These are phyloP conservation scores for Phtheirospermum japonicum DNA, from an alignment of 257 asterid genomes.

Conservation along the genomic window DNA sequence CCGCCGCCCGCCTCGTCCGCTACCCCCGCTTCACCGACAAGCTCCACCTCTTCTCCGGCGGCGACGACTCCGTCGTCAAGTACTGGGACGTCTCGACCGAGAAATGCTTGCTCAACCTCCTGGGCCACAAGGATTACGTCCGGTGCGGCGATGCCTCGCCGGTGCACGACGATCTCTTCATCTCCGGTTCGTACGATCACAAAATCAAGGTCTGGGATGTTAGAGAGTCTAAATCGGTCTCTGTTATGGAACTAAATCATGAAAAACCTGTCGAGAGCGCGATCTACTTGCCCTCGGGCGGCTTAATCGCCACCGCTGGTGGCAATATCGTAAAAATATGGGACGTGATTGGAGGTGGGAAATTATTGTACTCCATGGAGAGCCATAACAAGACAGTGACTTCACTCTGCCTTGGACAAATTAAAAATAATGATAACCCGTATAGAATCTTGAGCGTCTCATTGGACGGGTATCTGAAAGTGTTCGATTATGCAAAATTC, in stretches of 20 bases:
- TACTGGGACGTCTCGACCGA: constrained; percentile 83
- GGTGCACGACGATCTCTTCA: constrained; percentile 73
- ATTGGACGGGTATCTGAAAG: constrained; percentile 89
- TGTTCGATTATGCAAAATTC: constrained; percentile 73
- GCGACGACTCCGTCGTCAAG: constrained; percentile 88
- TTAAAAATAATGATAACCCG: constrained; percentile 55
- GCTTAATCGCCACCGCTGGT: constrained; percentile 79
- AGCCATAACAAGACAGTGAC: constrained; percentile 92
- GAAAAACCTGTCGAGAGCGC: constrained; percentile 93
- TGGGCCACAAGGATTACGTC: constrained; percentile 89
- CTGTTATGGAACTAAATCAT: constrained; percentile 70
- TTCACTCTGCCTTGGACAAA: constrained; percentile 64
- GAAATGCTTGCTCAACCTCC: constrained; percentile 43
- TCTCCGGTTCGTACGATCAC: constrained; percentile 87
- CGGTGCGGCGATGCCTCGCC: constrained; percentile 87
- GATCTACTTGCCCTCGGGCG: constrained; percentile 85
- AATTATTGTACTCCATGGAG: constrained; percentile 77
- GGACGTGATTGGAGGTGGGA: constrained; percentile 97
- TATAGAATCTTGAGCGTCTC: constrained; percentile 75
- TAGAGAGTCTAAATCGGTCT: constrained; percentile 48
- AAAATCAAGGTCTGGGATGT: constrained; percentile 78
- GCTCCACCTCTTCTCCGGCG: constrained; percentile 79
- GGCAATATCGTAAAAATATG: constrained; percentile 85
- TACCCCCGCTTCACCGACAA: constrained; percentile 72
- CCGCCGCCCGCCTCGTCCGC: constrained; percentile 57